A percentile compares a stretch with the other conserved stretches of the same genome.
Conservation (phyloP, 2,329 filamentous ascomycete species). For the Aspergillus bombycis region DNA sequence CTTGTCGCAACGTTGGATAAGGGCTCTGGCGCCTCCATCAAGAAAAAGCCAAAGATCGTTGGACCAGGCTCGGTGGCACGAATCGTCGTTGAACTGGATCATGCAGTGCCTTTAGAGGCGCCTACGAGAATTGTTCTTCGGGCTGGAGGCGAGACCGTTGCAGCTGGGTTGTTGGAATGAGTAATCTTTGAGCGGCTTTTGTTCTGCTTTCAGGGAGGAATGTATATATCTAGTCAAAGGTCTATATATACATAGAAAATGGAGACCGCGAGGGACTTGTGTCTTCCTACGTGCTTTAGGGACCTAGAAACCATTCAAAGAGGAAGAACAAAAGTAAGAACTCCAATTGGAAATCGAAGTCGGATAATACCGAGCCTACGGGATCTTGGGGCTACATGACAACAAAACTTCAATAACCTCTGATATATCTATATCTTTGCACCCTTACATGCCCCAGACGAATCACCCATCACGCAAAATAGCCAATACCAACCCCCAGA, state of each 20-base stretch:
- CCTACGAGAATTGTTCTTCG: slow-evolving; percentile 81
- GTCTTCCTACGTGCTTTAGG: background rate
- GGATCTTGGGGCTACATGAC: no score
- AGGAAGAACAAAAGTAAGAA: no score
- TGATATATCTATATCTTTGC: no score
- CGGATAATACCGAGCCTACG: no score
- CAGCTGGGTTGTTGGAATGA: slow-evolving; percentile 77
- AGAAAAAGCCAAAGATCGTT: slow-evolving; percentile 84
- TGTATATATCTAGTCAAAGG: background rate
- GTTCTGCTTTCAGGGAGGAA: background rate
- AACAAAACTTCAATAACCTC: no score
- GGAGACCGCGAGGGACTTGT: background rate
- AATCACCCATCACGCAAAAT: no score
- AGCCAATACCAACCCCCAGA: no score
- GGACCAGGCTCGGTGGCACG: slow-evolving; percentile 78
- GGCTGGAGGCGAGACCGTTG: slow-evolving; percentile 79
- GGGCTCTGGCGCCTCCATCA: slow-evolving; percentile 70
- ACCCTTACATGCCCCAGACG: no score
- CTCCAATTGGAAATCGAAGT: no score
- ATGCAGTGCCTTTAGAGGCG: slow-evolving; percentile 76
- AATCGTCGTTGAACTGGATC: slow-evolving; percentile 73
- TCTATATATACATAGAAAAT: background rate
- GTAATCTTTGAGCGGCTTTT: background rate
- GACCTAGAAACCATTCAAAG: background rate
- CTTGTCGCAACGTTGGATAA: slow-evolving; percentile 79